Evolutionary conservation across 352 stramenopile species (phyloP), one percentile per base, ranked within the genome.

Genomic region (Detonula confervacea): DNA sequence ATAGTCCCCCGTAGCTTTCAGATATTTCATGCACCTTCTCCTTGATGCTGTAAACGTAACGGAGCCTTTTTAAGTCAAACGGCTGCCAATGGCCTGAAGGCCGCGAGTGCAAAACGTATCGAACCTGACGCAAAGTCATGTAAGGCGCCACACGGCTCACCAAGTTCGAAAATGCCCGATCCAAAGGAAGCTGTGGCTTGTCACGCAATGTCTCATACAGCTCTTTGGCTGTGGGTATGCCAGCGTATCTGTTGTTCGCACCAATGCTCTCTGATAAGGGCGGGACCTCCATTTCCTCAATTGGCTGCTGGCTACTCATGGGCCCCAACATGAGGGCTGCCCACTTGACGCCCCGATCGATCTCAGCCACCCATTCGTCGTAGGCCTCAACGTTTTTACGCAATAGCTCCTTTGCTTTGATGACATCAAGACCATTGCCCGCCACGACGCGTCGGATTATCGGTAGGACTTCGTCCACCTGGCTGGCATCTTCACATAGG

Each of bases 21-120:
- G 87, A 89, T 22, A 95, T 93, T 37, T 95, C 88, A 29, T 91
- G 73, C 9, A 93, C 88, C 55, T 92, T 93, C 61, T 89, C 87
- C 64, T 95, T 95, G 27, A 94, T 81, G 55, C 85, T 88, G 82
- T 91, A 92, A 9, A 95, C 88, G 62, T 95, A 95, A 20, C 87
- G 78, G 47, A 95, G 64, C 61, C 90, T 77, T 57, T 91, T 87
- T 22, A 93, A 77, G 69, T 94, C 90, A 59, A 83, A 84, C 39
- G 79, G 60, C 56, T 92, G 83, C 90, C 90, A 95, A 69, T 95
- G 87, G 44, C 70, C 87, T 12, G 86, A 80, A 51, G 73, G 73
- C 57, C 90, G 56, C 9, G 75, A 68, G 51, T 91, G 73, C 11
- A 95, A 66, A 44, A 95, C 75, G 73, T 89, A 93, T 44, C 86